These are phyloP conservation scores for Plasmodium knowlesi DNA, from an alignment of 169 alveolate genomes.

Conservation along the genomic window DNA sequence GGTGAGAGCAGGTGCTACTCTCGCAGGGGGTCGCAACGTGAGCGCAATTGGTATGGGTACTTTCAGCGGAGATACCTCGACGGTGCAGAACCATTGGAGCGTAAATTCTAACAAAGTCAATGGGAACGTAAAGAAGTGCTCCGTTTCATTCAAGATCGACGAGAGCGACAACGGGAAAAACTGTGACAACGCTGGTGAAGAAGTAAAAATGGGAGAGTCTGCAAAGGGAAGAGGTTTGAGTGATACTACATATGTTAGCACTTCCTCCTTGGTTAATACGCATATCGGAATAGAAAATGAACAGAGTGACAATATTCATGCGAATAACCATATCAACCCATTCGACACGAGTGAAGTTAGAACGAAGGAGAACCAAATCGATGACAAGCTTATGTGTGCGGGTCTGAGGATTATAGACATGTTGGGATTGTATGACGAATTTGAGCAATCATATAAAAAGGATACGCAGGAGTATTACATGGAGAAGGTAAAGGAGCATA, in stretches of 20 bases:
- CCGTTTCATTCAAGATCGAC: neutral
- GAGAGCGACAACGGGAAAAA: neutral
- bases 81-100: neutral
- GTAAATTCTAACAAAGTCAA: neutral
- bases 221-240: neutral
- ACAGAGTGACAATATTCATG: neutral
- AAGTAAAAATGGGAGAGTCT: neutral
- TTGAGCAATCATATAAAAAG: constrained; percentile 26
- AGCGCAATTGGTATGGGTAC: neutral
- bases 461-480: constrained; percentile 39
- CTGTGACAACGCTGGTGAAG: neutral
- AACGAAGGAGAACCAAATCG: neutral
- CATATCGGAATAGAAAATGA: neutral
- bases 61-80: neutral
- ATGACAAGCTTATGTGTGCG: constrained; percentile 12
- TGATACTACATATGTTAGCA: neutral
- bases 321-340: neutral
- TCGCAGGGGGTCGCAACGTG: neutral
- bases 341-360: neutral
- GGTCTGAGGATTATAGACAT: constrained; percentile 19
- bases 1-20: neutral
- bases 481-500: constrained; percentile 1
- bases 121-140: neutral
- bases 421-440: constrained; percentile 43
- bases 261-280: neutral